Evolutionary conservation across 148 eudicot species (phyloP), one percentile per base, ranked within the genome.

Genomic region (Vaccinium myrtillus): DNA sequence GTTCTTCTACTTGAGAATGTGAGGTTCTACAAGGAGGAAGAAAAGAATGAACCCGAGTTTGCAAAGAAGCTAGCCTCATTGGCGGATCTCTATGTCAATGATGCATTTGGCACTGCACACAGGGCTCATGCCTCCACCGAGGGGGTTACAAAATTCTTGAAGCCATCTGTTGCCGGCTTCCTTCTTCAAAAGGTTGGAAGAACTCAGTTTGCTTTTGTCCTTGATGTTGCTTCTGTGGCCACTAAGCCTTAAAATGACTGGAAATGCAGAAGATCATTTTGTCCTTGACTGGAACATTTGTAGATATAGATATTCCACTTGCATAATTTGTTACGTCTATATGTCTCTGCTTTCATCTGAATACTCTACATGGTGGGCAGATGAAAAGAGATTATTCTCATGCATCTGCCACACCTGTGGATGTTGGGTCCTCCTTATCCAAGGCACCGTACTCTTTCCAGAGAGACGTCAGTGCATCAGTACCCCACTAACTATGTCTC

Each of bases 81-180:
- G 83, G 98, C 98, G n/a, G 98, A 96, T 88, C 85, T 96, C 51
- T 94, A 82, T 88, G 98, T 94, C 25, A 96, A 94, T 86, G 99
- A 96, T 85, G 99, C 99, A 54, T 96, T 96, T 87, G 99, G 97
- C 39, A 94, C 97, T 86, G 98, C 99, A 53, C 97, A 96, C 89
- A 93, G 98, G 90, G 99, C 99, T 2, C 98, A 94, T 88, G 98
- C 99, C 73, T 96, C 99, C 70, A 96, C 98, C 23, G 98, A 96
- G 87, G 99, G 98, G 70, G 98, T 94, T 49, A 88, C 99, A 83
- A 94, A 94, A 79, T 90, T 77, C 92, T 94, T 96, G 95, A 94
- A 87, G 92, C 99, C 97, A 36, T 91, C 97, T 80, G 99, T 96
- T 86, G 97, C 98, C 81, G 99, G 99, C 61, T 93, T 91, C 85